Evolutionary conservation across 768 basidiomycete genomes (phyloP).

Genomic region (Phylloporus sp.): DNA sequence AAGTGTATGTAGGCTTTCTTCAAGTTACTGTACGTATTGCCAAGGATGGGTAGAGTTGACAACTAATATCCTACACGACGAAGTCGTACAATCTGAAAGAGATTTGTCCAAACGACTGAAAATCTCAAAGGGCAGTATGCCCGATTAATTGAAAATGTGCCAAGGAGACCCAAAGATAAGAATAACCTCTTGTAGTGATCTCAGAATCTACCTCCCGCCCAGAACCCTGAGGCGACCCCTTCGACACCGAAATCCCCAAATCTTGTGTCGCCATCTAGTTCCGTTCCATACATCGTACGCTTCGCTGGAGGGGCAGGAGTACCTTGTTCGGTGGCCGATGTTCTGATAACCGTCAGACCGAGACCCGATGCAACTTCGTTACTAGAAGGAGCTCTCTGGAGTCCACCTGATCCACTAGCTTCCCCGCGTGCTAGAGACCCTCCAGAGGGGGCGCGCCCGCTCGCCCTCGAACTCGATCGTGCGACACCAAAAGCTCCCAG

Average conservation of each 20-base stretch:
- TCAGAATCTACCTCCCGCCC: conserved; percentile 47
- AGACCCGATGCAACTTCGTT: conserved; percentile 45
- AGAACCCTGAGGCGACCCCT: conserved; percentile 70
- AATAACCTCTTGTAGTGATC: neutral
- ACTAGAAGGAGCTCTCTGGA: conserved; percentile 37
- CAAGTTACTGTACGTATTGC: conserved; percentile 1
- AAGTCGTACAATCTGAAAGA: conserved; percentile 14
- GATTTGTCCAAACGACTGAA: neutral
- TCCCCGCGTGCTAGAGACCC: conserved; percentile 26
- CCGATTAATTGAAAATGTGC: conserved; percentile 7
- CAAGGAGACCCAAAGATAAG: conserved; percentile 7
- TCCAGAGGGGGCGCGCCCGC: conserved; percentile 27
- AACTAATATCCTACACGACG: conserved; percentile 19
- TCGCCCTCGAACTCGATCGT: conserved; percentile 37
- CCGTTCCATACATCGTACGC: conserved; percentile 82
- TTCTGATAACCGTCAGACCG: conserved; percentile 39
- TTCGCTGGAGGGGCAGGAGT: conserved; percentile 47
- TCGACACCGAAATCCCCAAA: conserved; percentile 84
- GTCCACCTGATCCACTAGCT: conserved; percentile 21
- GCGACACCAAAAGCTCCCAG: conserved; percentile 30
- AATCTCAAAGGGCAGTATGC: conserved; percentile 1
- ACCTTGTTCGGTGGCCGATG: conserved; percentile 35
- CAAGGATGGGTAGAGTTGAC: conserved; percentile 2
- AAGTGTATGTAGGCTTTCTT: neutral
- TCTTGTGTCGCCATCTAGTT: conserved; percentile 75